These are phyloP conservation scores for Boletus semigastroideus DNA, from an alignment of 1,284 basidiomycete species.

Conservation along the genomic window DNA sequence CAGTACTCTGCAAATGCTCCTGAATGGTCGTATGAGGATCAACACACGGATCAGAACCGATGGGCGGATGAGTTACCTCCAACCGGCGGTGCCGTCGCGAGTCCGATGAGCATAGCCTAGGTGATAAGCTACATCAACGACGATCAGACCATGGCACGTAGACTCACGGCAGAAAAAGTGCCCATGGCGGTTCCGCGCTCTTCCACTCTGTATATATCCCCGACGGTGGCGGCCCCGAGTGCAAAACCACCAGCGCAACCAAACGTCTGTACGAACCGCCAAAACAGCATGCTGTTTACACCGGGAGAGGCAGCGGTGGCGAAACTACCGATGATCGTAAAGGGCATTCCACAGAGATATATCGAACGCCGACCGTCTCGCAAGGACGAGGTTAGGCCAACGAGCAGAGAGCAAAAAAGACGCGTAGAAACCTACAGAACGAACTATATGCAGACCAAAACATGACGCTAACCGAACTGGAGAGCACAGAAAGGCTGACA, in stretches of 20 bases:
- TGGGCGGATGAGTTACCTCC: conserved; percentile 35
- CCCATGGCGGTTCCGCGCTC: conserved; percentile 50
- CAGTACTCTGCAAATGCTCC: conserved; percentile 51
- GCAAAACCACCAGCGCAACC: conserved; percentile 40
- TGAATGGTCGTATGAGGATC: conserved; percentile 5
- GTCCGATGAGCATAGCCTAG: conserved; percentile 46
- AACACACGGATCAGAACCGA: background rate
- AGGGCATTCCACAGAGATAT: conserved; percentile 45
- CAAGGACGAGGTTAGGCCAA: background rate
- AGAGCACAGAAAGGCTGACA: conserved; percentile 25
- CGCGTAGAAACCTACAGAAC: conserved; percentile 21
- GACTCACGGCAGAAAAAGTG: conserved; percentile 41
- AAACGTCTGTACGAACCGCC: conserved; percentile 47
- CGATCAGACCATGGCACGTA: no score
- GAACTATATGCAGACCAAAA: conserved; percentile 29
- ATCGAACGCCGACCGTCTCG: conserved; percentile 43
- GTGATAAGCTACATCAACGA: background rate
- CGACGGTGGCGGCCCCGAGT: conserved; percentile 49
- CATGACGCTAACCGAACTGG: conserved; percentile 22
- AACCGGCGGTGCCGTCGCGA: conserved; percentile 43
- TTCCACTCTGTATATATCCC: conserved; percentile 46
- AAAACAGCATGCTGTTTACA: conserved; percentile 41
- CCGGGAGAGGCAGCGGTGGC: conserved; percentile 39
- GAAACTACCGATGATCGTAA: conserved; percentile 43
- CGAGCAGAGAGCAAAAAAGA: background rate